A percentile compares a stretch with the other conserved stretches of the same genome.
These are phyloP conservation scores for Rubia occidens DNA, from an alignment of 305 asterid genomes.

Conservation along the genomic window DNA sequence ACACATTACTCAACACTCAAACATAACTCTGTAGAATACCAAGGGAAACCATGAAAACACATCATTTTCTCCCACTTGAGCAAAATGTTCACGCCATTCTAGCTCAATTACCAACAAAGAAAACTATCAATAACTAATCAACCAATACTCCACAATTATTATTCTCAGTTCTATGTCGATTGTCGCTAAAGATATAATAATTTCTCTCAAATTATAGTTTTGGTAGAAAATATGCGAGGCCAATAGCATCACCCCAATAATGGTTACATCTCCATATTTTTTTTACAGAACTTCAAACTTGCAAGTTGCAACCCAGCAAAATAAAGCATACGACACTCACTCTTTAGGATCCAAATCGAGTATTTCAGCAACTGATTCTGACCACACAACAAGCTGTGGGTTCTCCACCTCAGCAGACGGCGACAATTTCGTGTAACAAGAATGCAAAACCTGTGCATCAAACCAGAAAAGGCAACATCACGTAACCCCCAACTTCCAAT, in stretches of 20 bases:
- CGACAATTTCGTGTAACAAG: constrained; percentile 75
- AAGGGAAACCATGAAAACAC: not conserved
- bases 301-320: not conserved
- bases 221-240: not conserved
- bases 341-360: constrained; percentile 79
- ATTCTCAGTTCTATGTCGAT: not conserved
- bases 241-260: not conserved
- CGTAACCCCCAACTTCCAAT: not conserved
- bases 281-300: not conserved
- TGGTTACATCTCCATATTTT: not conserved
- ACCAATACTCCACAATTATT: not conserved
- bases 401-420: constrained; percentile 82
- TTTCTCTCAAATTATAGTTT: not conserved
- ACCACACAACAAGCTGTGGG: constrained; percentile 89
- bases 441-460: constrained; percentile 60
- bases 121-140: not conserved
- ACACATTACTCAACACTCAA: not conserved
- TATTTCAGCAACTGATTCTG: constrained; percentile 70
- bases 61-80: not conserved
- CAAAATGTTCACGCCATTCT: not conserved
- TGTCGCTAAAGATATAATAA: not conserved
- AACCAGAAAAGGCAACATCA: constrained; percentile 9
- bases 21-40: not conserved
- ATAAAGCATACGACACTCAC: constrained; percentile 29
- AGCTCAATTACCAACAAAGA: not conserved